Evolutionary conservation across 2,329 filamentous ascomycete genomes (phyloP).

Genomic region (Acarospora socialis): DNA sequence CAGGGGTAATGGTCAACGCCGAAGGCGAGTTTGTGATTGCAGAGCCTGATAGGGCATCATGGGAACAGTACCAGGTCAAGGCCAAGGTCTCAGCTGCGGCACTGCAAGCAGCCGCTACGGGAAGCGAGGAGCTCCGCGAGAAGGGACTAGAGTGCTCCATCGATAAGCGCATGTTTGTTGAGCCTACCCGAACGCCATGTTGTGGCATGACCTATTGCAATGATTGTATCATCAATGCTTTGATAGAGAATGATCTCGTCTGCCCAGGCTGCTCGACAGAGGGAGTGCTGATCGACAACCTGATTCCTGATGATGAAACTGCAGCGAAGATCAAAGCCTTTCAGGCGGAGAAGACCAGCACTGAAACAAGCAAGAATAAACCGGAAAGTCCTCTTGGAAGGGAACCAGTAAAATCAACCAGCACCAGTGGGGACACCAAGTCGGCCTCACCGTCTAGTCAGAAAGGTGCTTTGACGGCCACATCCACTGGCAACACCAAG

Average conservation of each 20-base stretch:
- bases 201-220: slow-evolving; percentile 98
- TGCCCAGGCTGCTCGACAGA: slow-evolving; percentile 87
- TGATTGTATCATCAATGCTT: slow-evolving; percentile 97
- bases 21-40: slow-evolving; percentile 96
- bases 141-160: slow-evolving; percentile 83
- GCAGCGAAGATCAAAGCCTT: slow-evolving; percentile 67
- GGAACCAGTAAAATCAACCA: slow-evolving; percentile 13
- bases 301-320: slow-evolving; percentile 67
- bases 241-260: slow-evolving; percentile 95
- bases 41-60: slow-evolving; percentile 85
- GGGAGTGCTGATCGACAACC: slow-evolving; percentile 83
- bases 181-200: slow-evolving; percentile 98
- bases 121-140: slow-evolving; percentile 76
- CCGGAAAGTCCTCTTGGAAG: slow-evolving; percentile 14
- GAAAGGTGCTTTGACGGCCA: slow-evolving; percentile 18
- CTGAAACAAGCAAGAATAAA: slow-evolving; percentile 29
- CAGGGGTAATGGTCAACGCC: slow-evolving; percentile 92
- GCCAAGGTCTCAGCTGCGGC: slow-evolving; percentile 73
- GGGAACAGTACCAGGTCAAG: slow-evolving; percentile 95
- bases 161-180: slow-evolving; percentile 96
- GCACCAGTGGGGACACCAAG: slow-evolving; percentile 10
- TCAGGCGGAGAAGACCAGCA: slow-evolving; percentile 37
- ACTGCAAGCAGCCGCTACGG: slow-evolving; percentile 60
- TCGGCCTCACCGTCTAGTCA: slow-evolving; percentile 7
- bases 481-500: slow-evolving; percentile 38